A percentile compares a stretch with the other conserved stretches of the same genome.
These are phyloP conservation scores for Fusarium kyushuense DNA, from an alignment of 2,329 filamentous ascomycete species.

Conservation along the genomic window DNA sequence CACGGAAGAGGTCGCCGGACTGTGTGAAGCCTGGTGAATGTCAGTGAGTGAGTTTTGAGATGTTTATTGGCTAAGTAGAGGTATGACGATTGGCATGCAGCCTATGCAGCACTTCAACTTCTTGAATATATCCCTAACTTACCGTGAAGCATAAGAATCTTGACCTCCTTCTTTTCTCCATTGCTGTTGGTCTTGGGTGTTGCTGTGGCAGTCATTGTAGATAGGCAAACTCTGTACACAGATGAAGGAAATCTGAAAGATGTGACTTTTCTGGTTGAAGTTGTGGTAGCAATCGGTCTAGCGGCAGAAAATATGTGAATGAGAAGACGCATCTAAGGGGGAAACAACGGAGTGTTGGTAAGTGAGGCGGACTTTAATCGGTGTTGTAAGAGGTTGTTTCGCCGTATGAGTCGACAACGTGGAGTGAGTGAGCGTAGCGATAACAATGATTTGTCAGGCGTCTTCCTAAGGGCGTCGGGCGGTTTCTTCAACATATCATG, in stretches of 20 bases:
- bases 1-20: constrained; percentile 84
- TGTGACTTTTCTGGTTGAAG: constrained; percentile 21
- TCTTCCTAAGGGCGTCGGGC: constrained; percentile 27
- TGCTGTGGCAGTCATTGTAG: constrained; percentile 47
- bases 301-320: constrained; percentile 21
- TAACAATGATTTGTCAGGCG: constrained; percentile 47
- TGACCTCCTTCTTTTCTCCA: constrained; percentile 63
- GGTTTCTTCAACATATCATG: constrained; percentile 33
- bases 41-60: constrained; percentile 20
- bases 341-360: not conserved
- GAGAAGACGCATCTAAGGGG: constrained; percentile 42
- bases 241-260: constrained; percentile 15
- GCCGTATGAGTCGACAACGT: constrained; percentile 41
- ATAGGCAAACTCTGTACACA: constrained; percentile 15
- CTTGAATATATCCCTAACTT: constrained; percentile 31
- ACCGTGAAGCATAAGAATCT: constrained; percentile 84
- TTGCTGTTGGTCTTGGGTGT: constrained; percentile 49
- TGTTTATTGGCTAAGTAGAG: constrained; percentile 3
- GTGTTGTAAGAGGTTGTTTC: constrained; percentile 14
- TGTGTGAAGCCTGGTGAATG: constrained; percentile 80
- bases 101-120: not conserved
- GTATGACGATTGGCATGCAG: not conserved
- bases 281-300: constrained; percentile 34
- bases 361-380: constrained; percentile 12
- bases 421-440: constrained; percentile 26